A percentile compares a stretch with the other conserved stretches of the same genome.
phyloP scores from a whole-genome alignment of 2,329 filamentous ascomycete genomes.

The Ilyonectria sp. region DNA sequence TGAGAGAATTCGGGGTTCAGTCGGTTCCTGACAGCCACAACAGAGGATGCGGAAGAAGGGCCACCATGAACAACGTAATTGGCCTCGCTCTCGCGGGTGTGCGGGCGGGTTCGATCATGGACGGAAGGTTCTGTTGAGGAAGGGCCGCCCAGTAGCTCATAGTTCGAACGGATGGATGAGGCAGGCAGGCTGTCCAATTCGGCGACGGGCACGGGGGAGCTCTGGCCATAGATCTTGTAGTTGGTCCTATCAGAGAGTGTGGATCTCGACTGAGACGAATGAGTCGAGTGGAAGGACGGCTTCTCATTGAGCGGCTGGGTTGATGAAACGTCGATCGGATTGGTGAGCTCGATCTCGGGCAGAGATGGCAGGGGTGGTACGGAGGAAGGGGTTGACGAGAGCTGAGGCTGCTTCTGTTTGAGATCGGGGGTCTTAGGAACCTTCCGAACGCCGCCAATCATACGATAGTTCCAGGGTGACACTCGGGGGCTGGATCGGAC shows the following conservation, averaged over 20 bases:
- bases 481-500: slow-evolving; percentile 38
- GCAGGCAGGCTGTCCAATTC: slow-evolving; percentile 59
- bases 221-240: slow-evolving; percentile 68
- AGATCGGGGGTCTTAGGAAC: slow-evolving; percentile 58
- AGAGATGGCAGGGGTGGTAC: slow-evolving; percentile 48
- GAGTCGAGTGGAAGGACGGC: slow-evolving; percentile 44
- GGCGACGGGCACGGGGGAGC: slow-evolving; percentile 53
- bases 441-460: slow-evolving; percentile 70
- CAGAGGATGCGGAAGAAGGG: slow-evolving; percentile 57
- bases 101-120: slow-evolving; percentile 53
- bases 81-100: slow-evolving; percentile 58
- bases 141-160: slow-evolving; percentile 66
- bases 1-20: slow-evolving; percentile 68
- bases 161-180: slow-evolving; percentile 65
- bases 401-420: slow-evolving; percentile 58
- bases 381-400: slow-evolving; percentile 45
- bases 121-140: slow-evolving; percentile 62
- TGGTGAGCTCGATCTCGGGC: slow-evolving; percentile 46
- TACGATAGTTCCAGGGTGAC: slow-evolving; percentile 68
- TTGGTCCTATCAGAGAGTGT: slow-evolving; percentile 67
- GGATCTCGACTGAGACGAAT: slow-evolving; percentile 56
- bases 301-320: slow-evolving; percentile 41
- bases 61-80: slow-evolving; percentile 70
- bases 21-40: slow-evolving; percentile 52
- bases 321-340: slow-evolving; percentile 38